Evolutionary conservation across 2,329 filamentous ascomycete genomes (phyloP), one percentile per base, ranked within the genome.

Genomic region (Calonectria pteridis): DNA sequence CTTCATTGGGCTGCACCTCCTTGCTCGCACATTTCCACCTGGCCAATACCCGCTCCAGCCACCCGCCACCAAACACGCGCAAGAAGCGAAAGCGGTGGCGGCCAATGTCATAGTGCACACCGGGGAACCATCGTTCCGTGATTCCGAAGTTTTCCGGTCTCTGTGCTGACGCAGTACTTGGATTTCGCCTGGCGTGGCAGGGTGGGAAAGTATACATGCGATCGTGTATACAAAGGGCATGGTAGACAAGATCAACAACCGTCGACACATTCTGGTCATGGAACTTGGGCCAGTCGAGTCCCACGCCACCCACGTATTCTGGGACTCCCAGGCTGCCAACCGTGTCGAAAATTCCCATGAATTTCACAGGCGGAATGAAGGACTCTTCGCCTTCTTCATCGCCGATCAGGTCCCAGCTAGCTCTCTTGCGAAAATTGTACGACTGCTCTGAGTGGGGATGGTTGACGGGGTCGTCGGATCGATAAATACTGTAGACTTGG

Each of bases 1-100:
- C 71, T 55, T 79, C 73, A 46, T 80, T 80, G 2, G 78, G 78
- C 43, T 65, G 28, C 33, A 80, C 67, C 9, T 65, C 69, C 13
- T 69, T 74, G 31, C 74, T 83, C 20, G 64, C 67, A 71, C 67
- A 76, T 3, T 63, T 59, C 69, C 71, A 86, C 23, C 78, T 79
- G 0, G 77, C 72, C 29, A 86, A 72, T 1, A 79, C 76, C 4
- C 43, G 70, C 53, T 83, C 77, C 4, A 87, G 70, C 9, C 77
- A 7, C 1, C 72, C 66, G 33, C 69, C 73, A 10, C 73, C 73
- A 20, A 71, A 64, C 16, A 51, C 4, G 35, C 74, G 71, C 6
- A 77, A 58, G 40, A 77, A 71, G 26, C 75, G 76, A 63, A 78
- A 77, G 18, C 58, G 53, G 29, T 81, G 79, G 35, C 79, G 67